These are phyloP conservation scores for Daldinia caldariorum DNA, from an alignment of 495 filamentous ascomycete species.

Conservation along the genomic window DNA sequence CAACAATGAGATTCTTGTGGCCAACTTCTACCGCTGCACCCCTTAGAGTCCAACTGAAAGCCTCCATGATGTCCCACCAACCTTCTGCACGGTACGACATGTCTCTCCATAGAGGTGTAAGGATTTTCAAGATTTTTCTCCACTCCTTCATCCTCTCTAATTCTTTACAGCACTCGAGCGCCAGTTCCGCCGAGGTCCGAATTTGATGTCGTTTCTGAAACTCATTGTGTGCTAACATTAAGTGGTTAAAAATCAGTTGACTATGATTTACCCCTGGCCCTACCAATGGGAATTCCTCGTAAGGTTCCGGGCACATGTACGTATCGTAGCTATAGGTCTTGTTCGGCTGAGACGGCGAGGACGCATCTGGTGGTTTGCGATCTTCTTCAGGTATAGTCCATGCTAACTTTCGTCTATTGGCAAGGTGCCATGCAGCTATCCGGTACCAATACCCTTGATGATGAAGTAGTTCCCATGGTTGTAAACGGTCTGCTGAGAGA, in stretches of 20 bases:
- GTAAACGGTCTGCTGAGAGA: conserved; percentile 70
- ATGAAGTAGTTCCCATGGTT: conserved; percentile 83
- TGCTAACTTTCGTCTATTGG: conserved; percentile 68
- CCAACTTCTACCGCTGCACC: conserved; percentile 72
- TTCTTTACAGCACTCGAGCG: conserved; percentile 75
- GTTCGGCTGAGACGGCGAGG: conserved; percentile 72
- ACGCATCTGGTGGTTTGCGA: conserved; percentile 69
- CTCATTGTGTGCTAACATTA: conserved; percentile 70
- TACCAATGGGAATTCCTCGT: conserved; percentile 71
- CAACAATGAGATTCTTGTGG: conserved; percentile 72
- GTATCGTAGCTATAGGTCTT: conserved; percentile 81
- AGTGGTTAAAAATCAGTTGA: conserved; percentile 65
- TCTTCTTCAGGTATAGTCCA: conserved; percentile 79
- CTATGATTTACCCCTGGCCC: conserved; percentile 72
- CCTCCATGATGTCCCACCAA: conserved; percentile 81
- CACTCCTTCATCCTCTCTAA: conserved; percentile 70
- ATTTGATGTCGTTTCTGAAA: conserved; percentile 71
- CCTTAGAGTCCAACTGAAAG: conserved; percentile 77
- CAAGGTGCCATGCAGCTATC: conserved; percentile 71
- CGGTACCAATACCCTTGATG: conserved; percentile 90
- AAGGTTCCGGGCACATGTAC: conserved; percentile 82
- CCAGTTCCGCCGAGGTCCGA: conserved; percentile 72
- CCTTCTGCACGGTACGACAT: conserved; percentile 79
- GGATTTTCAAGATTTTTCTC: conserved; percentile 70
- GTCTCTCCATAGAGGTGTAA: conserved; percentile 76